phyloP scores from a whole-genome alignment of 1,284 basidiomycete genomes.

The Puccinia coronata region DNA sequence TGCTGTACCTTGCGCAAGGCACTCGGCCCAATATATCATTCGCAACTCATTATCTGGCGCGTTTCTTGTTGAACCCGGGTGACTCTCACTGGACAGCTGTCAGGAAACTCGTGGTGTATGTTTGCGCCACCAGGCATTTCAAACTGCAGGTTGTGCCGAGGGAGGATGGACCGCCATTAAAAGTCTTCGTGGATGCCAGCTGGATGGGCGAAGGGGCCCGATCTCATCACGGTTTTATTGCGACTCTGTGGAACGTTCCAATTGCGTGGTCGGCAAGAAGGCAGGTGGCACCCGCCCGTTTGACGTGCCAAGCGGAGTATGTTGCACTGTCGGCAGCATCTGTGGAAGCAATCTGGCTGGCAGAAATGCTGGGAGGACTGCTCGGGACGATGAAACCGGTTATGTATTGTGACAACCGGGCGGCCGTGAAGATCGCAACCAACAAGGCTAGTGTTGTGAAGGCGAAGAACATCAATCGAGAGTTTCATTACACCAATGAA shows the following conservation, averaged over 20 bases:
- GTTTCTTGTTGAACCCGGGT: neutral
- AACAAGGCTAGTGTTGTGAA: neutral
- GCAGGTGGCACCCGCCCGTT: neutral
- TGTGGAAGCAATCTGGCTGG: neutral
- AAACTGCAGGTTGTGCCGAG: neutral
- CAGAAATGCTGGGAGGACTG: neutral
- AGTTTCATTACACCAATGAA: conserved; percentile 17
- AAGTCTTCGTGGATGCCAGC: neutral
- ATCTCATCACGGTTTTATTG: neutral
- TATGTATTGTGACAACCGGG: neutral
- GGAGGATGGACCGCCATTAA: neutral
- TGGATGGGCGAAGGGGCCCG: neutral
- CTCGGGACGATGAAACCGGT: neutral
- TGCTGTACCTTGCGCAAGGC: neutral
- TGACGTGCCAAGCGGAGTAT: conserved; percentile 5
- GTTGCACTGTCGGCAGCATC: neutral
- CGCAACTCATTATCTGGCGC: neutral
- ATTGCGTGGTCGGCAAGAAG: neutral
- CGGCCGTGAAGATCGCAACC: neutral
- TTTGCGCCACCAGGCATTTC: neutral
- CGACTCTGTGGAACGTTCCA: neutral
- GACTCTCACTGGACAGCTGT: neutral
- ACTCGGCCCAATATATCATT: conserved; percentile 3
- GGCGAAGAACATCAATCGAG: neutral
- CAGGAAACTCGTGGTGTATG: neutral